These are phyloP conservation scores for Climacium dendroides DNA, from an alignment of 225 moss, liverwort and hornwort genomes.

Conservation along the genomic window DNA sequence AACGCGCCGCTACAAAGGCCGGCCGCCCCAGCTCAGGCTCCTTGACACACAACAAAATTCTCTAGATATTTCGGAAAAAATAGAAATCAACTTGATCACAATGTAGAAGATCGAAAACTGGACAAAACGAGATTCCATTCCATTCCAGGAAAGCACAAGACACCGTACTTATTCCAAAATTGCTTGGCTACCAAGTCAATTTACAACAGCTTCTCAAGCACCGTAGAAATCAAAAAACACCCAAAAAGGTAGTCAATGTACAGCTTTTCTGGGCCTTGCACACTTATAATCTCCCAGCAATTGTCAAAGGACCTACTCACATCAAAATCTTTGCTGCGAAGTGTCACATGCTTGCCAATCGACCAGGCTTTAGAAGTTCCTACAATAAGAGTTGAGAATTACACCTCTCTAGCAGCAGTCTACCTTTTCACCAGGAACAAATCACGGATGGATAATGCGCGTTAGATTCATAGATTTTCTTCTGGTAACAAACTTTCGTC, in stretches of 20 bases:
- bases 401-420: background rate
- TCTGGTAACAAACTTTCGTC: constrained; percentile 3
- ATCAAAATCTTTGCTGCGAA: constrained; percentile 13
- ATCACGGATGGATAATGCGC: constrained; percentile 1
- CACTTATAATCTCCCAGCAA: constrained; percentile 2
- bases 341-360: background rate
- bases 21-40: background rate
- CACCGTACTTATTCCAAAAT: background rate
- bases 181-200: constrained; percentile 10
- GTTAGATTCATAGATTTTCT: constrained; percentile 6
- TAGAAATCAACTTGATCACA: no score
- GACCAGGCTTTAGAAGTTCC: background rate
- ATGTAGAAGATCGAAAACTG: no score
- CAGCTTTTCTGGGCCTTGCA: background rate
- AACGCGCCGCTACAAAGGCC: no score
- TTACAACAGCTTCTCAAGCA: constrained; percentile 11
- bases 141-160: background rate
- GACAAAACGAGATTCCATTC: background rate
- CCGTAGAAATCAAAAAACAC: background rate
- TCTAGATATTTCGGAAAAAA: background rate
- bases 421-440: background rate
- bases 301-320: constrained; percentile 6
- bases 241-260: constrained; percentile 2
- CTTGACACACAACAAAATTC: background rate
- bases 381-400: constrained; percentile 2